phyloP scores from a whole-genome alignment of 2,329 filamentous ascomycete genomes.

The Tolypocladium album region DNA sequence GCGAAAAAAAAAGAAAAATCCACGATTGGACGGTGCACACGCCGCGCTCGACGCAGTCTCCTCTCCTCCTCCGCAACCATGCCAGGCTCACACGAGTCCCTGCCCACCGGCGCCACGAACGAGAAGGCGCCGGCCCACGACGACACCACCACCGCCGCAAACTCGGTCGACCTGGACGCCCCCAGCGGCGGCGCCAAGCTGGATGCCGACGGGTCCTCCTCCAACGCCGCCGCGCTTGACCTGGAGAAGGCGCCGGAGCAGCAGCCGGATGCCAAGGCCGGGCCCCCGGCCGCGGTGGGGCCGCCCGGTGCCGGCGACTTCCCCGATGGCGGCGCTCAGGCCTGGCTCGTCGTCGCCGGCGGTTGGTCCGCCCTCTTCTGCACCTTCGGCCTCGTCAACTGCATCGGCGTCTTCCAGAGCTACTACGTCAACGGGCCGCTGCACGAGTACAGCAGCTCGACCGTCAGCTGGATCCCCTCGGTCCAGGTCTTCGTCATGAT shows the following conservation, averaged over 20 bases:
- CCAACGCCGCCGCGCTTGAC: slow-evolving; percentile 1
- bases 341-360: slow-evolving; percentile 45
- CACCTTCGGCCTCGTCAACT: slow-evolving; percentile 34
- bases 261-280: background rate
- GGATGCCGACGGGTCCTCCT: background rate
- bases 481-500: slow-evolving; percentile 38
- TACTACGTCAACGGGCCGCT: slow-evolving; percentile 44
- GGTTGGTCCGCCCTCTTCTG: slow-evolving; percentile 32
- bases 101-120: background rate
- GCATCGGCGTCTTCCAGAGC: slow-evolving; percentile 44
- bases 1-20: no score
- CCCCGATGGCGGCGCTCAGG: slow-evolving; percentile 46
- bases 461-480: slow-evolving; percentile 50
- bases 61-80: background rate
- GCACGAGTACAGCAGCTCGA: slow-evolving; percentile 33
- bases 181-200: background rate
- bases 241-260: background rate
- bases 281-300: background rate
- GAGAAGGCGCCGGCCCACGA: background rate
- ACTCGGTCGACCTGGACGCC: background rate
- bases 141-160: background rate
- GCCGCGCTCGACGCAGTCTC: background rate
- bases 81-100: background rate
- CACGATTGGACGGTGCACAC: background rate
- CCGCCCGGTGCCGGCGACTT: slow-evolving; percentile 31